phyloP scores from a whole-genome alignment of 306 rosid species.

The Sophora flavescens region DNA sequence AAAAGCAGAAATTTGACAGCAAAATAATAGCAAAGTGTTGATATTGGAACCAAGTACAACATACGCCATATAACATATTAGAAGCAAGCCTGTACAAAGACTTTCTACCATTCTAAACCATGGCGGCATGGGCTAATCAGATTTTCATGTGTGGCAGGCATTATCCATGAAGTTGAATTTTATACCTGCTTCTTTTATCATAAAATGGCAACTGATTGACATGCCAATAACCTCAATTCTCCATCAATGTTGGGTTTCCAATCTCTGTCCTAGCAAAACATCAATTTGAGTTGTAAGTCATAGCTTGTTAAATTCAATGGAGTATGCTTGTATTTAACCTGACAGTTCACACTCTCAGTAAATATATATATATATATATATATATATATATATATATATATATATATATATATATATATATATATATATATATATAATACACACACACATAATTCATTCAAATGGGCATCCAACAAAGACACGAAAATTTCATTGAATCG shows the following conservation, averaged over 20 bases:
- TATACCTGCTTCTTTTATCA: neutral
- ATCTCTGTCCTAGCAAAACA: constrained; percentile 19
- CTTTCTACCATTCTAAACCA: neutral
- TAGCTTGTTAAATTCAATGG: neutral
- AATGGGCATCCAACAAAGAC: neutral
- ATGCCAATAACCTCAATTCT: constrained; percentile 8
- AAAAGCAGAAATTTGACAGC: neutral
- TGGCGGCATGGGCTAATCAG: constrained; percentile 19
- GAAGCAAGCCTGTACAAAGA: constrained; percentile 25
- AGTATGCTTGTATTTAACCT: neutral
- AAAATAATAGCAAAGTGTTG: neutral
- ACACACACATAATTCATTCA: neutral
- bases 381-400: no score
- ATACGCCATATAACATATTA: neutral
- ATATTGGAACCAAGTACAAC: constrained; percentile 8
- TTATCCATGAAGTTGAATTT: constrained; percentile 14
- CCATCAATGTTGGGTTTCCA: neutral
- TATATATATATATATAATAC: neutral
- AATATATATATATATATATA: neutral
- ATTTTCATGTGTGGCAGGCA: neutral
- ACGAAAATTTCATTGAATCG: constrained; percentile 8
- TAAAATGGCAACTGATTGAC: neutral
- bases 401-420: no score
- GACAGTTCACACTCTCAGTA: neutral
- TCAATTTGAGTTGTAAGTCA: neutral